Conservation (phyloP, 306 rosid species). For the Pueraria montana region DNA sequence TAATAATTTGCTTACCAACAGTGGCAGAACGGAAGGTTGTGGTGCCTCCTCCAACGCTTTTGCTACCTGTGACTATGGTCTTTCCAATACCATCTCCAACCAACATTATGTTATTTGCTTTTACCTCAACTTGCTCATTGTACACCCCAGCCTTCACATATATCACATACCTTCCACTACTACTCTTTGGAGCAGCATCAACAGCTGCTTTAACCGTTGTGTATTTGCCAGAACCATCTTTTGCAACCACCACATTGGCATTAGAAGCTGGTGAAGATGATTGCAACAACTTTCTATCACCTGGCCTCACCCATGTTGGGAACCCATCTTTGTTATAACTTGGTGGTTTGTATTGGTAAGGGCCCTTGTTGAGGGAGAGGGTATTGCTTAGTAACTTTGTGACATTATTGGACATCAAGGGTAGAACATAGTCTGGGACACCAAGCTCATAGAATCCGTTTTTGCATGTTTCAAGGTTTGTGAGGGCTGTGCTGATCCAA, state of each 20-base stretch:
- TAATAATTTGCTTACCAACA: constrained; percentile 65
- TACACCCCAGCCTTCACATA: constrained; percentile 80
- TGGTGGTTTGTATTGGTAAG: constrained; percentile 16
- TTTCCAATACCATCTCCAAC: constrained; percentile 88
- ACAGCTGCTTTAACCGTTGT: constrained; percentile 66
- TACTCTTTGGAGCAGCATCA: constrained; percentile 56
- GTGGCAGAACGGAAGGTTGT: constrained; percentile 88
- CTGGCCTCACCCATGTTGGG: constrained; percentile 79
- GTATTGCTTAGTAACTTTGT: constrained; percentile 70
- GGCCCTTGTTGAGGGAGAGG: constrained; percentile 65
- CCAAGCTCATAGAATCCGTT: constrained; percentile 71
- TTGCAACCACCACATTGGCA: constrained; percentile 76
- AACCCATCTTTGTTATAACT: constrained; percentile 58
- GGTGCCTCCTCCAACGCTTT: constrained; percentile 88
- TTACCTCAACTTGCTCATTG: constrained; percentile 74
- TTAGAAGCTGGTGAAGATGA: constrained; percentile 59
- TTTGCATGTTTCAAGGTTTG: constrained; percentile 80
- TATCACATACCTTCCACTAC: constrained; percentile 78
- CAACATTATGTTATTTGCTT: constrained; percentile 70
- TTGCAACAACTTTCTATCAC: constrained; percentile 76
- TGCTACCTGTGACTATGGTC: constrained; percentile 85
- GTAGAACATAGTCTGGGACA: constrained; percentile 47
- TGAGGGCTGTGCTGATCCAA: constrained; percentile 82
- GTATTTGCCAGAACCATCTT: constrained; percentile 80
- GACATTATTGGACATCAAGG: constrained; percentile 71